Percentiles rank a stretch among this genome's conserved stretches.
These are phyloP conservation scores for Papiliotrema terrestris DNA, from an alignment of 1,284 basidiomycete genomes.

Conservation along the genomic window DNA sequence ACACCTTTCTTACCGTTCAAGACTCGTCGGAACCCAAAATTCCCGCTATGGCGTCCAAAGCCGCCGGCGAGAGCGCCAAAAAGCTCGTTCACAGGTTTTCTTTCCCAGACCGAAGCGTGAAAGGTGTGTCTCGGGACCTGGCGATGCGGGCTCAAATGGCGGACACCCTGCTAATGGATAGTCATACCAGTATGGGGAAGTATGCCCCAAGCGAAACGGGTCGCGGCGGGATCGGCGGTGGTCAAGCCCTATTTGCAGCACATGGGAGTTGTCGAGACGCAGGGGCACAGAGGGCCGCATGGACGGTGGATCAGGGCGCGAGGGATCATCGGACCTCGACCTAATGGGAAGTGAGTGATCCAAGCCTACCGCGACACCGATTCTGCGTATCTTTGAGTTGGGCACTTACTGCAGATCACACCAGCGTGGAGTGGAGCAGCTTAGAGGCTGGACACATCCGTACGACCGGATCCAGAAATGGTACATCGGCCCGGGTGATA, in stretches of 20 bases:
- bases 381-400: neutral
- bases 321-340: neutral
- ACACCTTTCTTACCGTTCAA: too few species aligned
- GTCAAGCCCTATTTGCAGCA: neutral
- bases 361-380: neutral
- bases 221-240: neutral
- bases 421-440: neutral
- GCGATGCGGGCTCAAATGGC: neutral
- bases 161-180: neutral
- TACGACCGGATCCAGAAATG: constrained; percentile 1
- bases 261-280: neutral
- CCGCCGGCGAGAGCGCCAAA: neutral
- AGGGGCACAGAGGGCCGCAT: neutral
- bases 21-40: too few species aligned
- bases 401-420: neutral
- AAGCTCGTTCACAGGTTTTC: neutral
- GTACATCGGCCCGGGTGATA: neutral
- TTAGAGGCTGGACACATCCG: neutral
- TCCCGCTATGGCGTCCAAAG: neutral
- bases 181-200: neutral
- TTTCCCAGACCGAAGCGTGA: neutral
- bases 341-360: neutral
- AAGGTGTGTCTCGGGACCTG: neutral
- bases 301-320: neutral
- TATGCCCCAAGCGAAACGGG: neutral